A percentile compares a stretch with the other conserved stretches of the same genome.
These are phyloP conservation scores for Calonectria ilicicola DNA, from an alignment of 2,329 filamentous ascomycete species.

Conservation along the genomic window DNA sequence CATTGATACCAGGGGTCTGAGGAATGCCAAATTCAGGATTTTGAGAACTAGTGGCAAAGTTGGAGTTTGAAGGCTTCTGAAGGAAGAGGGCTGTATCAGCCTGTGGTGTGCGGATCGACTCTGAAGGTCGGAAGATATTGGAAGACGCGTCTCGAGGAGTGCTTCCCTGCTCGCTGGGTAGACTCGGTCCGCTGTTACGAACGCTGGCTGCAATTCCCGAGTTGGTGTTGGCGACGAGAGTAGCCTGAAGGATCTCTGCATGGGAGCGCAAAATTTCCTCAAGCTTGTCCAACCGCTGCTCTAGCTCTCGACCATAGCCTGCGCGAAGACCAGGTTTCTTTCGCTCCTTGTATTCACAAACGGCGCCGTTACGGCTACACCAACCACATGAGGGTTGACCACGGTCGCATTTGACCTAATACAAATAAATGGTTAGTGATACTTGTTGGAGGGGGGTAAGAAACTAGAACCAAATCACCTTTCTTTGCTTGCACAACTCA, in stretches of 20 bases:
- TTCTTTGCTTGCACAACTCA: slow-evolving; percentile 84
- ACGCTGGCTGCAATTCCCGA: slow-evolving; percentile 53
- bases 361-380: slow-evolving; percentile 73
- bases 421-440: slow-evolving; percentile 28
- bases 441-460: not conserved
- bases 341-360: slow-evolving; percentile 76
- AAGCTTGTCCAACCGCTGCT: slow-evolving; percentile 77
- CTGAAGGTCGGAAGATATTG: slow-evolving; percentile 60
- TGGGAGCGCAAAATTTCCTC: slow-evolving; percentile 76
- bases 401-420: slow-evolving; percentile 79
- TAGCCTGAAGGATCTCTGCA: slow-evolving; percentile 73
- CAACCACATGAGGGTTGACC: slow-evolving; percentile 79
- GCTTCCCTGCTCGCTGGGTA: slow-evolving; percentile 67
- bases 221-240: slow-evolving; percentile 56
- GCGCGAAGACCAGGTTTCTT: slow-evolving; percentile 75
- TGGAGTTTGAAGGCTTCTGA: slow-evolving; percentile 66
- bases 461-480: slow-evolving; percentile 61
- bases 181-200: slow-evolving; percentile 62
- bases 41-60: slow-evolving; percentile 57
- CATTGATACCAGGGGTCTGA: slow-evolving; percentile 60
- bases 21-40: slow-evolving; percentile 64
- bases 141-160: slow-evolving; percentile 63
- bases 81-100: slow-evolving; percentile 70
- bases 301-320: slow-evolving; percentile 79
- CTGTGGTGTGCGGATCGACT: slow-evolving; percentile 65